These are phyloP conservation scores for Phialophora verrucosa DNA, from an alignment of 2,329 filamentous ascomycete genomes.

Conservation along the genomic window DNA sequence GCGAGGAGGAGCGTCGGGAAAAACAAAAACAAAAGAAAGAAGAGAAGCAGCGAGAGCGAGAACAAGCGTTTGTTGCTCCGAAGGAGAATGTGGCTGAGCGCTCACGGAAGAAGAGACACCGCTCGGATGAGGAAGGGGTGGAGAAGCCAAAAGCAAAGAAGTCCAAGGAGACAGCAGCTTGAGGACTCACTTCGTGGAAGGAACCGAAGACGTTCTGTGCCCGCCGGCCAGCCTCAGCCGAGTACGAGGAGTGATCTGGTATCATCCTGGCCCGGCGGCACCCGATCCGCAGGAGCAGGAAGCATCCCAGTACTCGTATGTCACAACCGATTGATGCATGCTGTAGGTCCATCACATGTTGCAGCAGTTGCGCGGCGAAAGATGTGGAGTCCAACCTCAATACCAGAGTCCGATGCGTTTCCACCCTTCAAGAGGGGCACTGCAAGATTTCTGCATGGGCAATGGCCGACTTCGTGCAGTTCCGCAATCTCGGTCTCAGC, in stretches of 20 bases:
- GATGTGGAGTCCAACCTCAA: not conserved
- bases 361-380: not conserved
- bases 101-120: slow-evolving; percentile 48
- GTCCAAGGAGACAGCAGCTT: slow-evolving; percentile 21
- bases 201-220: not conserved
- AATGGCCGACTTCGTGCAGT: not conserved
- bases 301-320: not conserved
- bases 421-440: not conserved
- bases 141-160: slow-evolving; percentile 26
- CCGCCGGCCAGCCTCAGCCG: not conserved
- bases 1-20: slow-evolving; percentile 78
- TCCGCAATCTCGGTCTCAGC: not conserved
- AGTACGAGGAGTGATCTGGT: not conserved
- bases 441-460: not conserved
- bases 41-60: slow-evolving; percentile 82
- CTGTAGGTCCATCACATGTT: not conserved
- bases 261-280: not conserved
- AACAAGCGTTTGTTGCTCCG: slow-evolving; percentile 85
- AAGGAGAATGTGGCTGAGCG: slow-evolving; percentile 72
- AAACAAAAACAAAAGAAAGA: slow-evolving; percentile 86
- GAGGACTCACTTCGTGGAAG: not conserved
- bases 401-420: not conserved
- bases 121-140: slow-evolving; percentile 22
- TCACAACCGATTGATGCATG: not conserved
- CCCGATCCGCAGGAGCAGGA: not conserved